Evolutionary conservation across 1,284 basidiomycete species (phyloP), one percentile per base, ranked within the genome.

Genomic region (Cystobasidium sp.): DNA sequence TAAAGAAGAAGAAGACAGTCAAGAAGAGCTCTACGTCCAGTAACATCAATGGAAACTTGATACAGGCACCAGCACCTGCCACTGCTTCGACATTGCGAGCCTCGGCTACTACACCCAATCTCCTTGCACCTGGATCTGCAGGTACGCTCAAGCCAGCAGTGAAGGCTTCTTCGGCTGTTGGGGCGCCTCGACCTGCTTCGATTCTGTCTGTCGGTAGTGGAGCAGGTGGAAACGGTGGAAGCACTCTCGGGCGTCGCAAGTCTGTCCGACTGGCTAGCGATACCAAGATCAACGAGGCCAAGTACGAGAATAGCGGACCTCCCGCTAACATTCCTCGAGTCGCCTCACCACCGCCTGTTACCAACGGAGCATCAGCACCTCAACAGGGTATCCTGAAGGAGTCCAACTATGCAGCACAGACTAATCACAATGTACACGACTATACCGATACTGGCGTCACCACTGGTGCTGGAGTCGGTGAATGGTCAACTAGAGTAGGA

Each of bases 251-350:
- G 9, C 75, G 77, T 56, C 78, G 78, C 51, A 79, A 79, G 65
- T 77, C 76, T 44, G 78, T 79, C 12, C 75, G 78, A 9, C 72
- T 79, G 47, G 78, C 75, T 51, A 76, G 75, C 0, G 74, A 75
- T 53, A 58, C 74, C 10, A 71, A 68, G 39, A 20, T 72, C 37
- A 63, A 37, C 56, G 73, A 66, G 18, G 41, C 69, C n/a, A 41
- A 51, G 44, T 66, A 62, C 61, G 46, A 65, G 37, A 66, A 59
- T 37, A 49, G 49, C 55, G 64, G 59, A 14, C 39, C 49, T n/a
- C 47, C 18, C 63, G 66, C 64, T 65, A 77, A 22, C 70, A 75
- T 18, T 53, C 77, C n/a, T 46, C 66, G 18, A 72, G 75, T 37
- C 52, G 75, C 39, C 65, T 74, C 24, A 59, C 76, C 62, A 39